These are phyloP conservation scores for Rauvolfia tetraphylla DNA, from an alignment of 257 asterid genomes.

Conservation along the genomic window DNA sequence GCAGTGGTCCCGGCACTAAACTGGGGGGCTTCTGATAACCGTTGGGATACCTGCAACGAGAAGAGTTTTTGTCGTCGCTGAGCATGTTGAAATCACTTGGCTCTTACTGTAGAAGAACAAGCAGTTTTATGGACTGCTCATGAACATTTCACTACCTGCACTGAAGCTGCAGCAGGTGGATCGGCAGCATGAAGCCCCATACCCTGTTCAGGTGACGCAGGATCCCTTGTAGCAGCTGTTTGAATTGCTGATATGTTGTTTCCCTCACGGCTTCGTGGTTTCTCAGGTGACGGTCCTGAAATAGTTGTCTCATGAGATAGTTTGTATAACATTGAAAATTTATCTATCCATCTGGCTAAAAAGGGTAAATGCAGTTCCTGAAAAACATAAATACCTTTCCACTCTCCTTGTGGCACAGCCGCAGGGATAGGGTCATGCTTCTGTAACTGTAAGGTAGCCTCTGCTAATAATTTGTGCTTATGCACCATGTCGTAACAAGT, in stretches of 20 bases:
- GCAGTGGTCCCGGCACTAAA: not conserved
- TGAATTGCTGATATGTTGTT: conserved; percentile 2
- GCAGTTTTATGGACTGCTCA: conserved; percentile 3
- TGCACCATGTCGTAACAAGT: conserved; percentile 11
- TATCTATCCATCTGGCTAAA: conserved; percentile 12
- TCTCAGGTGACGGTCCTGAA: not conserved
- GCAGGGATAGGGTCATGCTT: not conserved
- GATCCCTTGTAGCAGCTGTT: conserved; percentile 11
- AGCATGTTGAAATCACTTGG: not conserved
- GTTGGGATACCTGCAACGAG: not conserved
- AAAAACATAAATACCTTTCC: conserved; percentile 20
- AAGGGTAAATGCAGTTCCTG: not conserved
- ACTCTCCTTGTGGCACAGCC: conserved; percentile 27
- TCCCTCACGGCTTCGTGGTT: not conserved
- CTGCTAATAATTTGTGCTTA: conserved; percentile 37
- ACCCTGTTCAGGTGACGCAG: conserved; percentile 9
- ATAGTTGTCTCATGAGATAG: conserved; percentile 6
- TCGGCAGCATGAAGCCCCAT: not conserved
- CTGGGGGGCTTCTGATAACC: not conserved
- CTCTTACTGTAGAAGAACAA: not conserved
- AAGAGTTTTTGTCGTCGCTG: not conserved
- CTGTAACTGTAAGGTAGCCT: conserved; percentile 25
- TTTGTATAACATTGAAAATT: conserved; percentile 5
- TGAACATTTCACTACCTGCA: conserved; percentile 3
- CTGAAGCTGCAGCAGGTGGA: conserved; percentile 6